phyloP scores from a whole-genome alignment of 1,139 yeast genomes.

The Geotrichum candidum region DNA sequence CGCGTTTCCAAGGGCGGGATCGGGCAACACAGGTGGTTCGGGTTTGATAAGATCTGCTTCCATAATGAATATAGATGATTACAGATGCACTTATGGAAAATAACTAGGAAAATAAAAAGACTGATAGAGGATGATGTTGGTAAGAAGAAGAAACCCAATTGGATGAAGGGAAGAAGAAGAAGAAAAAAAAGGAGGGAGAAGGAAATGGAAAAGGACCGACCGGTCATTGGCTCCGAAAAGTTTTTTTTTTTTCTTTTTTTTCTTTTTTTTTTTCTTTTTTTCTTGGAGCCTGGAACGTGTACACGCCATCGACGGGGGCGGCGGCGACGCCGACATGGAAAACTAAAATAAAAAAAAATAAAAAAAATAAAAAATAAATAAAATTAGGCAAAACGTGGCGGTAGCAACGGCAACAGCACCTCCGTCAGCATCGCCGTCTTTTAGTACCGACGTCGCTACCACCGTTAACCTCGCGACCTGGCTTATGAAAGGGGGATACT shows the following conservation, averaged over 20 bases:
- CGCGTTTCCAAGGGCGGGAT: background rate
- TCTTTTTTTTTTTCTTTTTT: background rate
- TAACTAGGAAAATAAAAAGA: background rate
- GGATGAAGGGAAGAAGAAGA: background rate
- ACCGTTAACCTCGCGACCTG: background rate
- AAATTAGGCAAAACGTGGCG: background rate
- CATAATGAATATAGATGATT: conserved; percentile 24
- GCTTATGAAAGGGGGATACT: too few species aligned
- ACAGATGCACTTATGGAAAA: conserved; percentile 12
- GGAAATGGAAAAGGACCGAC: conserved; percentile 4
- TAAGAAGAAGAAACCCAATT: background rate
- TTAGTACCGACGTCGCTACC: background rate
- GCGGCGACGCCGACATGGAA: background rate
- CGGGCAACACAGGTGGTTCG: background rate
- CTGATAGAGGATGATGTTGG: background rate
- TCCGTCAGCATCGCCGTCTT: background rate
- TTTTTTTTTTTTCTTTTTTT: background rate
- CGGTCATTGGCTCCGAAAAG: conserved; percentile 11
- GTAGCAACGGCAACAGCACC: background rate
- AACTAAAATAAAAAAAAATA: background rate
- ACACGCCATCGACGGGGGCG: background rate
- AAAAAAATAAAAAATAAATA: background rate
- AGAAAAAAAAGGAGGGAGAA: background rate
- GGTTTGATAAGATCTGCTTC: background rate
- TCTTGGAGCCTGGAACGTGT: background rate